These are phyloP conservation scores for Fomitopsis palustris DNA, from an alignment of 1,284 basidiomycete species.

Conservation along the genomic window DNA sequence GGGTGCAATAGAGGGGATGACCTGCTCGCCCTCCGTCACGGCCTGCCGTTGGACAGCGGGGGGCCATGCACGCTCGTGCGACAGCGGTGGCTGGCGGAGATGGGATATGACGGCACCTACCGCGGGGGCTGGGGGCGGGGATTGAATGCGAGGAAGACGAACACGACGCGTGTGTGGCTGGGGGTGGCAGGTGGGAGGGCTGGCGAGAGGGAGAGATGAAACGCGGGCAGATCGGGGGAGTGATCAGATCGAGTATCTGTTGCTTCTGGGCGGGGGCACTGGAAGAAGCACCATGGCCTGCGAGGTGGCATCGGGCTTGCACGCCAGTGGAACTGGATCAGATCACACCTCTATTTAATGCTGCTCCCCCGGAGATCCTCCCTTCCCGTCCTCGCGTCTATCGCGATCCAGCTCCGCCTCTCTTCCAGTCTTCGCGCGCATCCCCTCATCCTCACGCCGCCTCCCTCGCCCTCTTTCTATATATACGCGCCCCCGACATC, in stretches of 20 bases:
- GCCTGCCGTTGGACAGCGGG: not conserved
- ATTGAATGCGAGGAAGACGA: not conserved
- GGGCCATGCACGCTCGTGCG: too few species aligned
- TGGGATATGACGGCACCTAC: not conserved
- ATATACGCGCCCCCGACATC: conserved; percentile 4
- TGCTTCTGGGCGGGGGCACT: not conserved
- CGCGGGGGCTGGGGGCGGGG: not conserved
- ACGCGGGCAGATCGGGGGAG: not conserved
- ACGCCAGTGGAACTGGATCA: not conserved
- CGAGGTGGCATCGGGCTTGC: not conserved
- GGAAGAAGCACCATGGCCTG: too few species aligned
- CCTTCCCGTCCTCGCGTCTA: conserved; percentile 1
- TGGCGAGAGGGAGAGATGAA: not conserved
- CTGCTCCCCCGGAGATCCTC: not conserved
- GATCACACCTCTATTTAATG: conserved; percentile 2
- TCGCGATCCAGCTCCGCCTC: not conserved
- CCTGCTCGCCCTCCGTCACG: not conserved
- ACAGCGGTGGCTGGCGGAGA: not conserved
- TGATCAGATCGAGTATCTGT: not conserved
- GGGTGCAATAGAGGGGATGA: not conserved
- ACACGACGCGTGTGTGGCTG: not conserved
- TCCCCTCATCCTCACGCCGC: not conserved
- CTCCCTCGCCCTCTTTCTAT: conserved; percentile 3
- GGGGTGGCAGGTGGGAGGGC: not conserved
- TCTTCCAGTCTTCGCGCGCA: conserved; percentile 1